Conservation (phyloP, 1,284 basidiomycete genomes). For the Pascua sp. region DNA sequence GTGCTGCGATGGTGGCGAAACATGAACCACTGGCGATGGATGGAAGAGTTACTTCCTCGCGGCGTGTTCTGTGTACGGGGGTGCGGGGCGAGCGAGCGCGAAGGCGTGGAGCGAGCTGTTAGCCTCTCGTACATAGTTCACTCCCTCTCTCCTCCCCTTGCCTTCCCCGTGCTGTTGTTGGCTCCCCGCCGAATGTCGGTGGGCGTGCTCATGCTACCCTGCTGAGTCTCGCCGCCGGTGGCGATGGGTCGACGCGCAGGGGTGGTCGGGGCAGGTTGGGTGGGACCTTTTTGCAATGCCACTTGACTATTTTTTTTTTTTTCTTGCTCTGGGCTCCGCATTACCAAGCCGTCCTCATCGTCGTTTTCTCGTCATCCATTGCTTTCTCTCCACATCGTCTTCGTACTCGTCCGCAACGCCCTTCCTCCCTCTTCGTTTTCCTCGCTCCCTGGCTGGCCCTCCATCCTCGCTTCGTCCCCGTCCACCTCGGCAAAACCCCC, state of each 20-base stretch:
- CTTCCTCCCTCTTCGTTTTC: too few relatives aligned
- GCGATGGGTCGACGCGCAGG: not conserved
- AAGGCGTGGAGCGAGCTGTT: slow-evolving; percentile 27
- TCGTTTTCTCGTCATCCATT: too few relatives aligned
- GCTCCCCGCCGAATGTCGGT: not conserved
- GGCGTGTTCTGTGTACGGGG: slow-evolving; percentile 30
- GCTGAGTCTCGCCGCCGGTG: not conserved
- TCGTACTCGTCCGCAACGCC: too few relatives aligned
- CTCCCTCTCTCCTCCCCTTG: not conserved
- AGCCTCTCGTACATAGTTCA: slow-evolving; percentile 29
- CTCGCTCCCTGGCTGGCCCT: not conserved
- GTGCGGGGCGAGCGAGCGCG: slow-evolving; percentile 30
- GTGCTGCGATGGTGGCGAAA: slow-evolving; percentile 1
- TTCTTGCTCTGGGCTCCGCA: not conserved
- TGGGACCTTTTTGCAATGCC: slow-evolving; percentile 3
- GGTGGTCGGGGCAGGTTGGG: too few relatives aligned
- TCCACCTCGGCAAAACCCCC: not conserved
- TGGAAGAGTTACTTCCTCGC: not conserved
- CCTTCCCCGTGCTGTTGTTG: not conserved
- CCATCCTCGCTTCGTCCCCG: not conserved
- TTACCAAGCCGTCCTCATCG: too few relatives aligned
- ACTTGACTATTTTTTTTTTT: not conserved
- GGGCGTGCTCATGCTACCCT: not conserved
- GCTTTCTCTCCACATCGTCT: too few relatives aligned
- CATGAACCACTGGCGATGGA: too few relatives aligned